A percentile compares a stretch with the other conserved stretches of the same genome.
These are phyloP conservation scores for Septoria linicola DNA, from an alignment of 2,329 filamentous ascomycete species.

Conservation along the genomic window DNA sequence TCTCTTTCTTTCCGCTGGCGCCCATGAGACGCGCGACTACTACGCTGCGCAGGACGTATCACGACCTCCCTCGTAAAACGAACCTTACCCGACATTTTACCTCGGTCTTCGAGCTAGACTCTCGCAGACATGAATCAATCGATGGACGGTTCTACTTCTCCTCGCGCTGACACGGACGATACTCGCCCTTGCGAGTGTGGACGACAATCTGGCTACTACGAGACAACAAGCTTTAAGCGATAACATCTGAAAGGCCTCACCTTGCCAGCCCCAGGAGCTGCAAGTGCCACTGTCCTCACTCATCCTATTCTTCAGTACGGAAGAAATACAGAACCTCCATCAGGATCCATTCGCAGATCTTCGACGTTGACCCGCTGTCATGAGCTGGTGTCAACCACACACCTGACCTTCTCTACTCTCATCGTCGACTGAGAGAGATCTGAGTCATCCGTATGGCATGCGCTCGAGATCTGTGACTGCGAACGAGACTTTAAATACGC, in stretches of 20 bases:
- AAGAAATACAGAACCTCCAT: no score
- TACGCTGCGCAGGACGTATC: conserved; percentile 56
- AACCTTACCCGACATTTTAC: conserved; percentile 75
- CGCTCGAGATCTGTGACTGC: conserved; percentile 30
- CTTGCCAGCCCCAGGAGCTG: no score
- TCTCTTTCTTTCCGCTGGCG: conserved; percentile 61
- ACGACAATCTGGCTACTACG: no score
- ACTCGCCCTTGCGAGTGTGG: no score
- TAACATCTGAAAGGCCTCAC: no score
- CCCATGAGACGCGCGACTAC: conserved; percentile 62
- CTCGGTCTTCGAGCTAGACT: conserved; percentile 84
- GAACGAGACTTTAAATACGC: conserved; percentile 39
- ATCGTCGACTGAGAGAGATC: conserved; percentile 39
- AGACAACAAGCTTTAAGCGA: no score
- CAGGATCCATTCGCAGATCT: conserved; percentile 44
- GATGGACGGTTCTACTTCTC: conserved; percentile 90
- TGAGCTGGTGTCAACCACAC: conserved; percentile 38
- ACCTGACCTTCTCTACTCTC: conserved; percentile 47
- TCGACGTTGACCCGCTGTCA: conserved; percentile 41
- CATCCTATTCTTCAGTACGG: no score
- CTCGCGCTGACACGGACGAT: no score
- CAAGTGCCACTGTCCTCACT: no score
- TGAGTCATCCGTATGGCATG: conserved; percentile 42
- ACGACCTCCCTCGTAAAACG: conserved; percentile 60
- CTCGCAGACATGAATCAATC: conserved; percentile 96